These are phyloP conservation scores for Bipolaris oryzae DNA, from an alignment of 2,329 filamentous ascomycete genomes.

Conservation along the genomic window DNA sequence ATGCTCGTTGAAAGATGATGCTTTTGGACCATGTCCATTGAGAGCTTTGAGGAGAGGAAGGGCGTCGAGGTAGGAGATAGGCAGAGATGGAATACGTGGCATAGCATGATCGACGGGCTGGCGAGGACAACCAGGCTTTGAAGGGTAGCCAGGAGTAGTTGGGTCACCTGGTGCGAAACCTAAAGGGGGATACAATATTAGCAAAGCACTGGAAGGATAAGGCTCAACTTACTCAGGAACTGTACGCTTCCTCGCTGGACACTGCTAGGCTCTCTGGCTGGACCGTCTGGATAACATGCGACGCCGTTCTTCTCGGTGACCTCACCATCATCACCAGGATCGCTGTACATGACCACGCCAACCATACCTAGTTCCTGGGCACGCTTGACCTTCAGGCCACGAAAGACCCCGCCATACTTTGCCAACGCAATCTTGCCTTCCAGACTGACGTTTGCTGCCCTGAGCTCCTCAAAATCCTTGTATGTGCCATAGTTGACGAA, in stretches of 20 bases:
- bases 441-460: slow-evolving; percentile 74
- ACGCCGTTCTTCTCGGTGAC: slow-evolving; percentile 82
- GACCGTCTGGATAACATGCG: slow-evolving; percentile 80
- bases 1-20: slow-evolving; percentile 71
- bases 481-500: slow-evolving; percentile 93
- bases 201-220: neutral
- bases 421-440: slow-evolving; percentile 85
- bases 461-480: slow-evolving; percentile 80
- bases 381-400: slow-evolving; percentile 89
- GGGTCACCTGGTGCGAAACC: slow-evolving; percentile 72
- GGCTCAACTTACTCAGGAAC: slow-evolving; percentile 52
- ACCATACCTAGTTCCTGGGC: slow-evolving; percentile 90
- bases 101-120: slow-evolving; percentile 71
- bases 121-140: slow-evolving; percentile 84
- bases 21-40: slow-evolving; percentile 84
- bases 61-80: slow-evolving; percentile 86
- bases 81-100: slow-evolving; percentile 86
- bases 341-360: slow-evolving; percentile 82
- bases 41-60: slow-evolving; percentile 86
- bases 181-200: slow-evolving; percentile 34
- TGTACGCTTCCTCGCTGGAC: slow-evolving; percentile 89
- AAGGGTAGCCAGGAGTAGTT: slow-evolving; percentile 92
- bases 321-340: slow-evolving; percentile 86
- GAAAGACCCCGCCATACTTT: slow-evolving; percentile 85
- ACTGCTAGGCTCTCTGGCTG: slow-evolving; percentile 83